Evolutionary conservation across 306 rosid genomes (phyloP), one percentile per base, ranked within the genome.

Genomic region (Aeschynomene evenia): DNA sequence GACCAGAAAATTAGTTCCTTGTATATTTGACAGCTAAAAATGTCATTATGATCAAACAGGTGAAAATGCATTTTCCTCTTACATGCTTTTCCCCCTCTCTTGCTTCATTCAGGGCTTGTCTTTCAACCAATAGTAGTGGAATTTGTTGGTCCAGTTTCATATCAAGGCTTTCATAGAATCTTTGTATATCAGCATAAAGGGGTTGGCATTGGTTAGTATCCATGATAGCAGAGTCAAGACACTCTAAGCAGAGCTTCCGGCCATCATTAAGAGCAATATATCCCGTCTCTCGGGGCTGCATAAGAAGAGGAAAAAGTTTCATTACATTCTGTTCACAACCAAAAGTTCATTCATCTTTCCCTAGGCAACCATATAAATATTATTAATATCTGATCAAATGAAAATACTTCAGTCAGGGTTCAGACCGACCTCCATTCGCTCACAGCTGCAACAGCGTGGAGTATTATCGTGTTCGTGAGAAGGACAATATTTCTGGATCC

Each of bases 401-500:
- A 74, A 74, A 48, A 63, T 70, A 56, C 14, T 61, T 57, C 31
- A n/a, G n/a, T n/a, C n/a, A n/a, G n/a, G n/a, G 37, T 48, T 39
- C 58, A 57, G 21, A 84, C 97, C 39, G 56, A 91, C 99, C 99
- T 91, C 97, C 99, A 94, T 94, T 83, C 97, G 84, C 80, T 94
- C 99, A 71, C 99, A 94, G 74, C 99, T 88, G 85, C 97, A 87
- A 75, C 99, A 94, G 69, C 99, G 92, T 36, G 99, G 91, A 72
- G 97, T 94, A 43, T 75, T 72, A 75, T 94, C 99, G 33, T 87
- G 95, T 80, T 94, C 99, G 36, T 94, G 99, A 72, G 83, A 81
- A 65, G 99, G 99, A 85, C 99, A 94, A 72, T 94, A 94, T 77
- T 94, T 91, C 73, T 94, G 99, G 77, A 84, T 77, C 99, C 99